Conservation (phyloP, 768 basidiomycete species). For the Boletus huronensis region DNA sequence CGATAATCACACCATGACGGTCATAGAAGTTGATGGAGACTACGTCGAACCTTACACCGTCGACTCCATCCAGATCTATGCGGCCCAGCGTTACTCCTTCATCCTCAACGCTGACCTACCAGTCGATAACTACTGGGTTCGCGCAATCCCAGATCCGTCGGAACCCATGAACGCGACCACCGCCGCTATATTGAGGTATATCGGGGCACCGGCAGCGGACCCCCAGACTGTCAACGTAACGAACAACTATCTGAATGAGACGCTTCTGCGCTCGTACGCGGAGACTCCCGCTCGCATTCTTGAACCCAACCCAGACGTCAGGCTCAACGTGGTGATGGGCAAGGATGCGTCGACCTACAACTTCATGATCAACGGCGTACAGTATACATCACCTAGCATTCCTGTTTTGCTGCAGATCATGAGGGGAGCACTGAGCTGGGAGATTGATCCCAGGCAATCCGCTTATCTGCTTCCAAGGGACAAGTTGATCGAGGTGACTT, state of each 20-base stretch:
- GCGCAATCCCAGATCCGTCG: neutral
- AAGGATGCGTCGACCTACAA: constrained; percentile 6
- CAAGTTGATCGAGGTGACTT: constrained; percentile 16
- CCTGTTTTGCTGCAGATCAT: constrained; percentile 22
- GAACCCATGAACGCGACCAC: neutral
- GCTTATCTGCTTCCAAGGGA: constrained; percentile 14
- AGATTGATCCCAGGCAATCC: constrained; percentile 6
- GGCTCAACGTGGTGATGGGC: constrained; percentile 13
- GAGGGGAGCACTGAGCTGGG: constrained; percentile 16
- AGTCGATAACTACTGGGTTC: constrained; percentile 39
- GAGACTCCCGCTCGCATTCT: constrained; percentile 10
- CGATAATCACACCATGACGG: constrained; percentile 28
- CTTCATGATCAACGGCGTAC: constrained; percentile 13
- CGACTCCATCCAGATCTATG: constrained; percentile 35
- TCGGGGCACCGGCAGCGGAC: constrained; percentile 10
- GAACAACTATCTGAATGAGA: constrained; percentile 13
- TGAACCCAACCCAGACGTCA: constrained; percentile 18
- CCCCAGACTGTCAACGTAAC: constrained; percentile 5
- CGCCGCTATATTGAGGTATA: constrained; percentile 18
- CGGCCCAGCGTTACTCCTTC: constrained; percentile 47
- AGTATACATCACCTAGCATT: constrained; percentile 11
- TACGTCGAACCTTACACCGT: constrained; percentile 38
- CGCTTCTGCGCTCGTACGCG: constrained; percentile 14
- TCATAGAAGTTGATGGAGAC: constrained; percentile 45
- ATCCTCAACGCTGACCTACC: constrained; percentile 39